These are phyloP conservation scores for Phytophthora hibernalis DNA, from an alignment of 352 stramenopile species.

Conservation along the genomic window DNA sequence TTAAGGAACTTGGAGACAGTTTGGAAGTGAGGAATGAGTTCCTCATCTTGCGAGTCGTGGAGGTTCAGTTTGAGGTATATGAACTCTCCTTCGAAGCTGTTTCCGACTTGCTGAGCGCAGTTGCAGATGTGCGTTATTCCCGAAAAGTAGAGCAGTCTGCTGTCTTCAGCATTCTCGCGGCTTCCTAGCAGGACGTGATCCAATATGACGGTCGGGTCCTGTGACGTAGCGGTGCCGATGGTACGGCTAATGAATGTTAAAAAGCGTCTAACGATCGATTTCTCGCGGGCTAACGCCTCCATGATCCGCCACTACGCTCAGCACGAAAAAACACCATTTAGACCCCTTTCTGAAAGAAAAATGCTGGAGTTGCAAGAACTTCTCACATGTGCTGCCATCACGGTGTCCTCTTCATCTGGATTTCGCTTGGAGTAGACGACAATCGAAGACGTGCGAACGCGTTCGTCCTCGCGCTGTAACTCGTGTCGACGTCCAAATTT, in stretches of 20 bases:
- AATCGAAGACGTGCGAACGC: constrained; percentile 29
- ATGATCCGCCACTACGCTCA: constrained; percentile 47
- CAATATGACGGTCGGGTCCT: constrained; percentile 47
- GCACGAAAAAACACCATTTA: not conserved
- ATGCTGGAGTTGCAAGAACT: not conserved
- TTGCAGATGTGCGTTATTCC: constrained; percentile 77
- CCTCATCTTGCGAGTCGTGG: constrained; percentile 57
- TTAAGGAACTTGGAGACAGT: constrained; percentile 62
- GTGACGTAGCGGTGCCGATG: constrained; percentile 21
- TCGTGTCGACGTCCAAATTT: constrained; percentile 50
- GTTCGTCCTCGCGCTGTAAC: constrained; percentile 43
- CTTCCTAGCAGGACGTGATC: constrained; percentile 61
- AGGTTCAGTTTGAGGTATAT: constrained; percentile 69
- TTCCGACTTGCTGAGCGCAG: constrained; percentile 53
- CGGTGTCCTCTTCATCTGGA: constrained; percentile 60
- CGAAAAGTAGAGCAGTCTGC: constrained; percentile 43
- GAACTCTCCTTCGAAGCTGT: constrained; percentile 74
- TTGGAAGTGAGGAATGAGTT: constrained; percentile 64
- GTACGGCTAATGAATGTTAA: constrained; percentile 32
- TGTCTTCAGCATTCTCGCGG: constrained; percentile 49
- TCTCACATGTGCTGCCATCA: constrained; percentile 48
- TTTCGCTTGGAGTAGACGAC: constrained; percentile 59
- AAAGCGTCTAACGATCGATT: constrained; percentile 34
- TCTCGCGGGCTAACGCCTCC: constrained; percentile 42
- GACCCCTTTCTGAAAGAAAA: not conserved